phyloP scores from a whole-genome alignment of 148 eudicot species.

The Nepenthes gracilis region DNA sequence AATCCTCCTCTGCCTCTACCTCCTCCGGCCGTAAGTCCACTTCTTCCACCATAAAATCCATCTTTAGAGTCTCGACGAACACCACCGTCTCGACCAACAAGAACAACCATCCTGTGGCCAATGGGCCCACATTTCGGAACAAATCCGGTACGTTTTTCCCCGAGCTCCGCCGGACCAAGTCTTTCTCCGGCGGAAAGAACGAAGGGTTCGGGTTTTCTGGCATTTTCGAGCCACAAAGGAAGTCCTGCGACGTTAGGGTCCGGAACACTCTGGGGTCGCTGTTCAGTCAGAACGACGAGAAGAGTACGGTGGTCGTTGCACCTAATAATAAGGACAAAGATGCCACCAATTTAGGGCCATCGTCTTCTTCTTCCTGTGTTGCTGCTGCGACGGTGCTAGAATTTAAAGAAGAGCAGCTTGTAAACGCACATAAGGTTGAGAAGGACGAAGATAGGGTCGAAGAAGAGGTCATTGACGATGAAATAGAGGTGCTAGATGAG shows the following conservation, averaged over 20 bases:
- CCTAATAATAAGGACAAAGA: background rate
- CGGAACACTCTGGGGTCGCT: slow-evolving; percentile 26
- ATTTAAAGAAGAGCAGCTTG: background rate
- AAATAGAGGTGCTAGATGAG: no score
- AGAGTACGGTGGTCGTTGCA: background rate
- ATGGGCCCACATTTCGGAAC: slow-evolving; percentile 5
- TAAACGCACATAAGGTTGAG: slow-evolving; percentile 7
- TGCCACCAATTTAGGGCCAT: background rate
- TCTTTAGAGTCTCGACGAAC: slow-evolving; percentile 10
- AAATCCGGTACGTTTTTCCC: slow-evolving; percentile 38
- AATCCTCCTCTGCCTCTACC: slow-evolving; percentile 20
- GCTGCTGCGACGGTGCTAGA: no score
- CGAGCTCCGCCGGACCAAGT: slow-evolving; percentile 64
- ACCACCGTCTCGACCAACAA: background rate
- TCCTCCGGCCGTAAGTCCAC: slow-evolving; percentile 36
- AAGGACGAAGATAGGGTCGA: no score
- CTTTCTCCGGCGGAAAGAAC: slow-evolving; percentile 69
- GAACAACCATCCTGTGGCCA: background rate
- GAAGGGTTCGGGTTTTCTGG: slow-evolving; percentile 31
- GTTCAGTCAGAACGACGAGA: slow-evolving; percentile 20
- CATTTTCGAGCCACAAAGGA: slow-evolving; percentile 30
- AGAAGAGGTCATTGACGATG: background rate
- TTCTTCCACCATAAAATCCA: slow-evolving; percentile 22
- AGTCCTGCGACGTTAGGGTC: slow-evolving; percentile 33
- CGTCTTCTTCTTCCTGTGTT: background rate